A percentile compares a stretch with the other conserved stretches of the same genome.
Conservation (phyloP, 306 rosid species). For the Mimosa bimucronata region DNA sequence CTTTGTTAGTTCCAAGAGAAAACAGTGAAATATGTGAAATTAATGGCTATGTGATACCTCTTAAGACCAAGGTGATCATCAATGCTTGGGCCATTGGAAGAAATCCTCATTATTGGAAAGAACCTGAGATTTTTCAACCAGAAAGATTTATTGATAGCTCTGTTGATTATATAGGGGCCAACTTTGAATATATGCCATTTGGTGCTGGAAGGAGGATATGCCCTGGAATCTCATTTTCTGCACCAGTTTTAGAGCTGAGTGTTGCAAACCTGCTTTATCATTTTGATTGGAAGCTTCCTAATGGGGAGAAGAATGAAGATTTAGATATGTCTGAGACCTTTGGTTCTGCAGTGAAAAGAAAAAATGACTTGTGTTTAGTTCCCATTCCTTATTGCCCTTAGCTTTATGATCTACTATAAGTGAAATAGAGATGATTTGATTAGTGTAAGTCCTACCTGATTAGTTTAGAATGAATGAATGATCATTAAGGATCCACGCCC, state of each 20-base stretch:
- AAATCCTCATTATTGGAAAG: conserved; percentile 17
- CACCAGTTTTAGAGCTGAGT: not conserved
- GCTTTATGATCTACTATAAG: not conserved
- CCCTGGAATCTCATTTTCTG: not conserved
- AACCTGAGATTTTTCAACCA: conserved; percentile 19
- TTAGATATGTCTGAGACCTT: conserved; percentile 26
- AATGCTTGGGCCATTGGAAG: not conserved
- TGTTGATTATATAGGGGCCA: conserved; percentile 14
- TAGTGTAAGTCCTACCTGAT: not conserved
- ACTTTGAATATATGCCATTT: not conserved
- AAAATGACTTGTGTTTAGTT: conserved; percentile 4
- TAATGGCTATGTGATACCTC: not conserved
- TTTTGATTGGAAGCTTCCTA: conserved; percentile 23
- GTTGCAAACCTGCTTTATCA: not conserved
- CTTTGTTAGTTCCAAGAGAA: not conserved
- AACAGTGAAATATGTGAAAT: not conserved
- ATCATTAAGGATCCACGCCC: too few species aligned
- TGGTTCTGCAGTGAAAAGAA: not conserved
- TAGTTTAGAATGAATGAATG: too few species aligned
- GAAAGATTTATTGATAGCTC: conserved; percentile 17
- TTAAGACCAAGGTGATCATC: not conserved
- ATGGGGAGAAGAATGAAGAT: not conserved
- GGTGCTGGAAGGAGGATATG: not conserved
- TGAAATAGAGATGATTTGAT: not conserved
- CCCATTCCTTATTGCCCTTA: not conserved